A percentile compares a stretch with the other conserved stretches of the same genome.
Evolutionary conservation across 2,329 filamentous ascomycete species (phyloP).

Genomic region (Pseudogymnoascus pannorum): DNA sequence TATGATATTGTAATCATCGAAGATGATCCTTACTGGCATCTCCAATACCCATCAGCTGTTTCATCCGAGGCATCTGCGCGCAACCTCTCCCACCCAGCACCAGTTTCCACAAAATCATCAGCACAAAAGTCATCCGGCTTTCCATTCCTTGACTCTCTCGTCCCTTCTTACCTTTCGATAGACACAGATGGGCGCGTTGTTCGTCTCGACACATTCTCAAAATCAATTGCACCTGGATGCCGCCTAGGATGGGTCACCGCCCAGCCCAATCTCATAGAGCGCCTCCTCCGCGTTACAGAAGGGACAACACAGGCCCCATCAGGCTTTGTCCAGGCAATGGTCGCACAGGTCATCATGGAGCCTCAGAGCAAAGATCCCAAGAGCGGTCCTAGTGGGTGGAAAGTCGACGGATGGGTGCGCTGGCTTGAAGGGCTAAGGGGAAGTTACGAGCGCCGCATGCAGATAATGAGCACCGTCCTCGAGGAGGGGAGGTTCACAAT

Average conservation of each 20-base stretch:
- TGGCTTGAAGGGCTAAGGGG: constrained; percentile 83
- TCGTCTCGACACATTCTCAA: constrained; percentile 87
- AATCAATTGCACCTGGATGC: constrained; percentile 84
- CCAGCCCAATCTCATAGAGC: constrained; percentile 70
- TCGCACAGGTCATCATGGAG: constrained; percentile 70
- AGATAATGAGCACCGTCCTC: constrained; percentile 65
- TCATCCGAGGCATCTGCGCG: constrained; percentile 28
- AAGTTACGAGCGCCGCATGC: constrained; percentile 80
- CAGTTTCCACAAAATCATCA: constrained; percentile 19
- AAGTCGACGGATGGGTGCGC: constrained; percentile 77
- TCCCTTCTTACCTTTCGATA: constrained; percentile 72
- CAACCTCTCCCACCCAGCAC: background rate
- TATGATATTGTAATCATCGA: constrained; percentile 90
- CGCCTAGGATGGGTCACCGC: constrained; percentile 86
- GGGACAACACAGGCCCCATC: constrained; percentile 74
- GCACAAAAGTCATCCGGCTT: constrained; percentile 53
- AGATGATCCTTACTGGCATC: constrained; percentile 93
- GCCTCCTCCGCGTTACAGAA: constrained; percentile 67
- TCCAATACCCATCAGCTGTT: constrained; percentile 74
- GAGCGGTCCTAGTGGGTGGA: constrained; percentile 56
- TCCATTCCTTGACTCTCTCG: constrained; percentile 72
- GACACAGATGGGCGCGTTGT: constrained; percentile 84
- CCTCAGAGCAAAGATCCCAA: constrained; percentile 48
- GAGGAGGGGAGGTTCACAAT: constrained; percentile 60
- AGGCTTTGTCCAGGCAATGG: constrained; percentile 80